Base-by-base conservation (phyloP, 345 rosid genomes). In the Salix brachista region DNA sequence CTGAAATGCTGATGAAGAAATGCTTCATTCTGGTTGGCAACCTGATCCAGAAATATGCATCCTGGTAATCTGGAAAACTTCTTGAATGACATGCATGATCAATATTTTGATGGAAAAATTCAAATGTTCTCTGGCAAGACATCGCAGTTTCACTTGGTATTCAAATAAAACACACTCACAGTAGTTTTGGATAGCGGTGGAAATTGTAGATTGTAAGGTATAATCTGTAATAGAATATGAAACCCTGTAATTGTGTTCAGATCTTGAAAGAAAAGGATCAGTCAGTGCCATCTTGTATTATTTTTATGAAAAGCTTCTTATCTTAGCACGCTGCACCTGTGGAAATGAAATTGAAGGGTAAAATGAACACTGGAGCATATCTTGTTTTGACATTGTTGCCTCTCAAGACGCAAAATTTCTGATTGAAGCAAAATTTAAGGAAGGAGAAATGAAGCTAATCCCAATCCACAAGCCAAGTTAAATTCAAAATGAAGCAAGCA, bases 1-100 rank as follows among this genome's bases (percentile, higher is more conserved):
- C 92, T 4, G 87, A 84, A 80, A 75, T 80, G n/a, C 80, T 95
- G 80, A 77, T 89, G 85, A 39, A 67, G 94, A 93, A 88, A 88
- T 94, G 97, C 32, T 86, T 69, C 84, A 77, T 80, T 83, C 34
- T n/a, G 88, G 82, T 34, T 23, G 87, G 75, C 83, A 34, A 26
- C 92, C 92, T 42, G 96, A 91, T 83, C 66, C 26, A 9, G 85
- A 75, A 74, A 88, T 91, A 69, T 91, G 94, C 76, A 64, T 79
- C 86, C 67, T 92, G 75, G 64, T 67, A 73, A 82, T 16, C 18
- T 9, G 62, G 18, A 30, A 23, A 67, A 56, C 56, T 36, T 50
- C 14, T 56, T 17, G 76, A 52, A 78, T 71, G 80, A 61, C 19
- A 46, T 9, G 9, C 10, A 21, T 1, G 25, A 56, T 56, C 62